Evolutionary conservation across 306 rosid species (phyloP).

Genomic region (Crotalaria pallida): DNA sequence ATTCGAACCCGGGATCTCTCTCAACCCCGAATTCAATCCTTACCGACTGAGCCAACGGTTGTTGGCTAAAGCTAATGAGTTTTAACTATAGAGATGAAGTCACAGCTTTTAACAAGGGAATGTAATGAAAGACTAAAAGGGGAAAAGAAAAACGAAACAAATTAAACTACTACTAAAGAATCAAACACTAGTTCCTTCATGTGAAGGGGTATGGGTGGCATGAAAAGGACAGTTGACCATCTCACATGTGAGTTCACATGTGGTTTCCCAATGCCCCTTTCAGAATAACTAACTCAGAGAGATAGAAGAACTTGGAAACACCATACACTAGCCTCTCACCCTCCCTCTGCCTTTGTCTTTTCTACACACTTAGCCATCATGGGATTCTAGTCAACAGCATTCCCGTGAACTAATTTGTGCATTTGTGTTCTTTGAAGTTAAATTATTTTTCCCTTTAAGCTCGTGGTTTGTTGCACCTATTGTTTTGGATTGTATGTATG

Average conservation of each 20-base stretch:
- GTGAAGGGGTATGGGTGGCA: slow-evolving; percentile 24
- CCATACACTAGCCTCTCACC: slow-evolving; percentile 33
- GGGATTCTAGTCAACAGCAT: slow-evolving; percentile 17
- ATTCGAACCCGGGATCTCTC: too few species aligned
- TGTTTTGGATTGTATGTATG: neutral
- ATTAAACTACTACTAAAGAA: neutral
- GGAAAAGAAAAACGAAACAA: neutral
- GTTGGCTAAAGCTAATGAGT: neutral
- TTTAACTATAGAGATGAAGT: neutral
- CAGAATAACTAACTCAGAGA: slow-evolving; percentile 18
- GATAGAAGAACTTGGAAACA: slow-evolving; percentile 15
- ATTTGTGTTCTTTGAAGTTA: neutral
- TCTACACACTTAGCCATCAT: neutral
- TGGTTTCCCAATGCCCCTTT: slow-evolving; percentile 3
- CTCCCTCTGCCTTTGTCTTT: slow-evolving; percentile 37
- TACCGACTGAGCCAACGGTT: too few species aligned
- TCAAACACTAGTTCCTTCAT: slow-evolving; percentile 12
- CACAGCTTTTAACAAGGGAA: neutral
- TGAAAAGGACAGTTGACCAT: slow-evolving; percentile 31
- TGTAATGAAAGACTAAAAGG: neutral
- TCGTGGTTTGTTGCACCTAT: neutral
- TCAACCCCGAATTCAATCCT: too few species aligned
- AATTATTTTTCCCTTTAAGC: neutral
- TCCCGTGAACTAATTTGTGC: slow-evolving; percentile 46
- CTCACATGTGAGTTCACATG: slow-evolving; percentile 62